phyloP scores from a whole-genome alignment of 805 yeast genomes.

The Sporopachydermia quercuum region DNA sequence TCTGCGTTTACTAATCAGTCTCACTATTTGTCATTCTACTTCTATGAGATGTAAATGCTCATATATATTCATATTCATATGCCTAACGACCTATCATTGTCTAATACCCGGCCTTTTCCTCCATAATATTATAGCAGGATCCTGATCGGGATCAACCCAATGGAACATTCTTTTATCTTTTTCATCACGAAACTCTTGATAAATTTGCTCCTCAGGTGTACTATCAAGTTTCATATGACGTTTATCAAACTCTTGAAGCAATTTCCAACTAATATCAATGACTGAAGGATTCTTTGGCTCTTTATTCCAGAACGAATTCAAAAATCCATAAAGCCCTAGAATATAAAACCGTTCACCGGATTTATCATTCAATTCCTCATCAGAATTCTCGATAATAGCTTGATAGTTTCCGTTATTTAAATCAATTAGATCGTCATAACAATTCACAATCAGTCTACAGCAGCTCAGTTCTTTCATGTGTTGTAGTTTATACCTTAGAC shows the following conservation, averaged over 20 bases:
- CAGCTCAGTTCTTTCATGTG: background rate
- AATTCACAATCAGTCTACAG: background rate
- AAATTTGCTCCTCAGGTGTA: background rate
- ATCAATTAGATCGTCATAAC: background rate
- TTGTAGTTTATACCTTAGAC: background rate
- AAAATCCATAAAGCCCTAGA: conserved; percentile 1
- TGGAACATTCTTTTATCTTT: background rate
- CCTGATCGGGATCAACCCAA: background rate
- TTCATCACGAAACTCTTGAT: background rate
- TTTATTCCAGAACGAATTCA: background rate
- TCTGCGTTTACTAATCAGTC: too few species aligned
- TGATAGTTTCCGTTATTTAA: background rate
- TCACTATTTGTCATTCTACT: too few species aligned
- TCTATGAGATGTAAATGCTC: too few species aligned
- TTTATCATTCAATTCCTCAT: background rate
- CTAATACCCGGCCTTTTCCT: too few species aligned
- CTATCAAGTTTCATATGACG: background rate
- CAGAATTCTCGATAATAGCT: background rate
- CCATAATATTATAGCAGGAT: background rate
- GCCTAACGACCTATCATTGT: too few species aligned
- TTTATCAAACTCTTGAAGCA: background rate
- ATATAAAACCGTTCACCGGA: background rate
- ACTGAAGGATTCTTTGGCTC: background rate
- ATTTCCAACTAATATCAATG: background rate
- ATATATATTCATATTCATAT: too few species aligned